Percentiles rank a stretch among this genome's conserved stretches.
phyloP scores from a whole-genome alignment of 1,139 yeast genomes.

The Zygosaccharomyces pseudobailii region DNA sequence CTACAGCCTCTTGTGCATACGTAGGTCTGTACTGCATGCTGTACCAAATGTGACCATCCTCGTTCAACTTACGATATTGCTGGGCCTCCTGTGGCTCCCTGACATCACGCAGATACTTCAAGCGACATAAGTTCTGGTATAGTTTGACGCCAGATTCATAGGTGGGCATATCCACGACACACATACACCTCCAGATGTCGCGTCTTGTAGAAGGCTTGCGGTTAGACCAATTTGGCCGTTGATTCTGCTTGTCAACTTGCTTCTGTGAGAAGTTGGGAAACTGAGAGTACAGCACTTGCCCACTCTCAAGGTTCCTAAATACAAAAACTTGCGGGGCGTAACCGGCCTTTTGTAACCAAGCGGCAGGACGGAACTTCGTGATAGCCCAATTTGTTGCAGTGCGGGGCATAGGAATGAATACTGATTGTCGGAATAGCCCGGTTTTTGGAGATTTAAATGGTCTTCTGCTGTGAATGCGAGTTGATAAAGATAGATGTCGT shows the following conservation, averaged over 20 bases:
- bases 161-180: conserved; percentile 66
- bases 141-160: conserved; percentile 70
- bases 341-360: conserved; percentile 49
- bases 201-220: conserved; percentile 69
- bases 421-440: neutral
- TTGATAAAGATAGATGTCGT: neutral
- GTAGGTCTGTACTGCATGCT: conserved; percentile 87
- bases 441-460: neutral
- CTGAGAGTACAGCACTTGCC: conserved; percentile 87
- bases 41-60: conserved; percentile 78
- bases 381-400: conserved; percentile 15
- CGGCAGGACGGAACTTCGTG: conserved; percentile 37
- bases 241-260: conserved; percentile 65
- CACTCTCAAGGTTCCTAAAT: conserved; percentile 80
- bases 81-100: conserved; percentile 56
- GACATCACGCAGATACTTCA: conserved; percentile 69
- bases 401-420: neutral
- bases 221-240: conserved; percentile 85
- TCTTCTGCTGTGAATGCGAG: neutral
- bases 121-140: conserved; percentile 66
- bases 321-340: conserved; percentile 80
- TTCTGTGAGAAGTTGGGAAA: conserved; percentile 61
- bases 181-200: conserved; percentile 89
- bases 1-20: conserved; percentile 85
- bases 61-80: conserved; percentile 64